phyloP scores from a whole-genome alignment of 2,329 filamentous ascomycete species.

The Ophiognomonia clavigignenti-juglandacearum region DNA sequence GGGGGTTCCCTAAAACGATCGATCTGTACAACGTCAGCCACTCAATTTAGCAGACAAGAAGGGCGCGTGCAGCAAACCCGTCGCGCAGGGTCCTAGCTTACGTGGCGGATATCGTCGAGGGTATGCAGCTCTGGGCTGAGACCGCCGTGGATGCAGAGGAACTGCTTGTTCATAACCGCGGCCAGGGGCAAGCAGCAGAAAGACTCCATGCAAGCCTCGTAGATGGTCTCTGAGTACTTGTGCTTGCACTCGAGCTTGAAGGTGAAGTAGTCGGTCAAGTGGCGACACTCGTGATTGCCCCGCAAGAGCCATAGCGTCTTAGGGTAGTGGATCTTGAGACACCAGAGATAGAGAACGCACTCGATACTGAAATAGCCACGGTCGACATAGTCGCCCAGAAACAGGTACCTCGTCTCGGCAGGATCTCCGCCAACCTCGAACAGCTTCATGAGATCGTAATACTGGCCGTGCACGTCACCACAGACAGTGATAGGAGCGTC shows the following conservation, averaged over 20 bases:
- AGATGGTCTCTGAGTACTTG: slow-evolving; percentile 95
- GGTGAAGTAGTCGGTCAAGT: slow-evolving; percentile 99
- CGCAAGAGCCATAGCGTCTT: slow-evolving; percentile 95
- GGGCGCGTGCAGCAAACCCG: neutral
- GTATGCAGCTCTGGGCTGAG: slow-evolving; percentile 95
- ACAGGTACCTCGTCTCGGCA: slow-evolving; percentile 92
- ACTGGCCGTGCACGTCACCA: slow-evolving; percentile 97
- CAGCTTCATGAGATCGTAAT: slow-evolving; percentile 99
- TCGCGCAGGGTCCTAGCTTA: slow-evolving; percentile 37
- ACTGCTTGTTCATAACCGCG: slow-evolving; percentile 99
- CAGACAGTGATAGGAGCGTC: slow-evolving; percentile 98
- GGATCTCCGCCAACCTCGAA: slow-evolving; percentile 98
- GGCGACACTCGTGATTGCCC: slow-evolving; percentile 97
- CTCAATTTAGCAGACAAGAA: neutral
- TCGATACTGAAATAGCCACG: slow-evolving; percentile 99
- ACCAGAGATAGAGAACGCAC: slow-evolving; percentile 97
- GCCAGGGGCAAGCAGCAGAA: slow-evolving; percentile 93
- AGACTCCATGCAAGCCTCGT: slow-evolving; percentile 97
- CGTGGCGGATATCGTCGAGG: slow-evolving; percentile 85
- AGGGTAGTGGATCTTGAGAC: slow-evolving; percentile 97
- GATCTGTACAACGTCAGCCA: slow-evolving; percentile 53
- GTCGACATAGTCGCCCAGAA: slow-evolving; percentile 96
- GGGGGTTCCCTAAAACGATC: slow-evolving; percentile 97
- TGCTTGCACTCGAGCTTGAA: slow-evolving; percentile 99
- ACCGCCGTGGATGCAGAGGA: slow-evolving; percentile 95